Conservation (phyloP, 2,329 filamentous ascomycete species). For the Lithohypha guttulata region DNA sequence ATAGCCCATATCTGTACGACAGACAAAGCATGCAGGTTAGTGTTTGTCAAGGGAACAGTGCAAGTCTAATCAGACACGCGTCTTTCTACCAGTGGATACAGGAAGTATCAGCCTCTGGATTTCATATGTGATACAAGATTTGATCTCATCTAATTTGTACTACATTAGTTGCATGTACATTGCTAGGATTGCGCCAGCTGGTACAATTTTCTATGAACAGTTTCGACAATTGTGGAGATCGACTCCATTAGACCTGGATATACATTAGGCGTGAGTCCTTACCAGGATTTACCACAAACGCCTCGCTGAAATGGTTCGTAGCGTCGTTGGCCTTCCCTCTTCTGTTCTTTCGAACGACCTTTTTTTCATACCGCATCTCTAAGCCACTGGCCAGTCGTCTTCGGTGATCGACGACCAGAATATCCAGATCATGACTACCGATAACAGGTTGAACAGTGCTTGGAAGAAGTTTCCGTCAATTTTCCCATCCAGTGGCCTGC, state of each 20-base stretch:
- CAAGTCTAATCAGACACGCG: no score
- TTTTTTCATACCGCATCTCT: not conserved
- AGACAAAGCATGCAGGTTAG: no score
- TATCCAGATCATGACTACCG: constrained; percentile 75
- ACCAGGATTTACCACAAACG: not conserved
- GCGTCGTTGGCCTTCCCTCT: not conserved
- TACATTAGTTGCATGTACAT: constrained; percentile 6
- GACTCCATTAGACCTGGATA: not conserved
- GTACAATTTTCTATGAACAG: not conserved
- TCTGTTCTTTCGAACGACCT: not conserved
- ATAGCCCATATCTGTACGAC: no score
- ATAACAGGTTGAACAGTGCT: constrained; percentile 78
- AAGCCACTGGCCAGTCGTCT: constrained; percentile 73
- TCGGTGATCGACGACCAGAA: constrained; percentile 99
- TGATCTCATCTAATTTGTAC: no score
- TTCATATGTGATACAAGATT: no score
- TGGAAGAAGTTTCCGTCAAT: constrained; percentile 92
- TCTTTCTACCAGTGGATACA: no score
- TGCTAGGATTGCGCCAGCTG: not conserved
- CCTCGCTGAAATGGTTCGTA: not conserved
- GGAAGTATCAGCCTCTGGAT: no score
- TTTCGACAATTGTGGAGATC: not conserved
- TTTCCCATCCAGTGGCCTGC: constrained; percentile 67
- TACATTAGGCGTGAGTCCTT: no score
- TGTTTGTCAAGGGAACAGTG: no score